phyloP scores from a whole-genome alignment of 371 early-diverging fungal species.

The Capniomyces stellatus region DNA sequence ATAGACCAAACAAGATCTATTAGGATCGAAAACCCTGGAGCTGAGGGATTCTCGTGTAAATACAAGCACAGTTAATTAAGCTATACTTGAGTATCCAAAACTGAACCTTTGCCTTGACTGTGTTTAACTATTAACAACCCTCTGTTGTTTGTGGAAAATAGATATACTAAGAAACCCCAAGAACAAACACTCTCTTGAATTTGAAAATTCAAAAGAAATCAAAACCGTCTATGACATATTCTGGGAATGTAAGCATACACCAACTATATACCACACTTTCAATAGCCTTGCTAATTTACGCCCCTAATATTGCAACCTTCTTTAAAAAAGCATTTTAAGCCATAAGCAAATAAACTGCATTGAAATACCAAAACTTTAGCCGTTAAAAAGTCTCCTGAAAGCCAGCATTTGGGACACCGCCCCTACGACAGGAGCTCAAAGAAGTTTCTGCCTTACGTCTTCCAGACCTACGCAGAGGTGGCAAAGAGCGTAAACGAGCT shows the following conservation, averaged over 20 bases:
- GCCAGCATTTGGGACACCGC: constrained; percentile 37
- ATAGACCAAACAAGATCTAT: too few species aligned
- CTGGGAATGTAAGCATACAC: neutral
- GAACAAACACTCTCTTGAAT: too few species aligned
- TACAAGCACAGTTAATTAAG: too few species aligned
- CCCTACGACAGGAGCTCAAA: constrained; percentile 24
- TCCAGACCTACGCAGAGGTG: constrained; percentile 35
- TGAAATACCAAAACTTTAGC: neutral
- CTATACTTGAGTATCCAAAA: too few species aligned
- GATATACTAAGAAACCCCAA: too few species aligned
- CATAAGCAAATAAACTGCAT: neutral
- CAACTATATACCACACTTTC: neutral
- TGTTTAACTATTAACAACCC: too few species aligned
- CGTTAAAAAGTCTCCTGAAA: constrained; percentile 11
- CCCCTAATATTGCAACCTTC: too few species aligned
- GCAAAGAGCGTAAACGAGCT: constrained; percentile 33
- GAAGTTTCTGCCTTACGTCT: constrained; percentile 35
- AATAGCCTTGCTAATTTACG: neutral
- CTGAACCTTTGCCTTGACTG: too few species aligned
- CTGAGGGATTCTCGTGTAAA: too few species aligned
- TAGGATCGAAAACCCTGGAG: too few species aligned
- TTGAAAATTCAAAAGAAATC: too few species aligned
- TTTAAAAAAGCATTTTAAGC: neutral
- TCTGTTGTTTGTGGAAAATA: too few species aligned
- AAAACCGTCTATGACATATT: constrained; percentile 1